Conservation (phyloP, 2,329 filamentous ascomycete genomes). For the Beauveria sp. region DNA sequence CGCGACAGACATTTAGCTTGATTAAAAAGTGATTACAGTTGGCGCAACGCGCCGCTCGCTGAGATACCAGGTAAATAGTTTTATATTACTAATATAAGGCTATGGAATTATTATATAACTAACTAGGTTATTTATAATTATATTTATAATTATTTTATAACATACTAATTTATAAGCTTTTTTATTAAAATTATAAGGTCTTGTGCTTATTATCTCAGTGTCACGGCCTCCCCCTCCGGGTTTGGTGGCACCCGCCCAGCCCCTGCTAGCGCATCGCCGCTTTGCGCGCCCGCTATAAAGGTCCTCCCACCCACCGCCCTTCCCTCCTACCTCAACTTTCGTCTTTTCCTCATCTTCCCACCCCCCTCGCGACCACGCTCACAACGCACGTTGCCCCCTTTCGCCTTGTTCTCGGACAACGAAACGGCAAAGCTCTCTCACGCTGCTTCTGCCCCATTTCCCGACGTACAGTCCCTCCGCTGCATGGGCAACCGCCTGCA, state of each 20-base stretch:
- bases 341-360: neutral
- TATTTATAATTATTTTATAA: no score
- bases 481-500: neutral
- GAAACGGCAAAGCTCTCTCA: neutral
- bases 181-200: no score
- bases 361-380: neutral
- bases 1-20: no score
- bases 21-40: no score
- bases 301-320: neutral
- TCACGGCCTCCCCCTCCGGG: neutral
- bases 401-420: neutral
- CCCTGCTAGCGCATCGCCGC: constrained; percentile 6
- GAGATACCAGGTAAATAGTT: no score
- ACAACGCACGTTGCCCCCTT: neutral
- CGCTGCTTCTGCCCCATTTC: neutral
- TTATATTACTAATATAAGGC: no score
- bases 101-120: no score
- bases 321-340: neutral
- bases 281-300: constrained; percentile 4
- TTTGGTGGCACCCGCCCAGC: constrained; percentile 5
- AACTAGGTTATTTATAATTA: no score
- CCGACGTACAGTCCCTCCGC: neutral
- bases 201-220: no score
- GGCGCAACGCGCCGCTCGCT: no score
- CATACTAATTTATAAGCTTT: no score